Evolutionary conservation across 108 stramenopile species (phyloP).

Genomic region (Skeletonema tropicum): DNA sequence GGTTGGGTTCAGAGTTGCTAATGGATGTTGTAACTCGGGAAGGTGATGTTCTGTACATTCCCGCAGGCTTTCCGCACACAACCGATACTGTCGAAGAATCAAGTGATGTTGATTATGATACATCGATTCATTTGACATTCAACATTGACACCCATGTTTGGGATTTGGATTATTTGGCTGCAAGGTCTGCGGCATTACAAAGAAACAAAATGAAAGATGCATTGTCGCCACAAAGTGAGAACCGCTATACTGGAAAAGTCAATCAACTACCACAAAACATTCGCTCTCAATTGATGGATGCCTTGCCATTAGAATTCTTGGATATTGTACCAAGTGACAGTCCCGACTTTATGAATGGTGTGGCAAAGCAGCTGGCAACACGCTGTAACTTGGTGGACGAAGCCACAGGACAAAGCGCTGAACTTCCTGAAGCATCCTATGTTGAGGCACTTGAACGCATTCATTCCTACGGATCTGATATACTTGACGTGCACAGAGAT

Average conservation of each 20-base stretch:
- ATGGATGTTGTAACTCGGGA: conserved; percentile 66
- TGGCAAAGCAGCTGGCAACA: conserved; percentile 49
- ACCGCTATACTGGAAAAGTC: conserved; percentile 63
- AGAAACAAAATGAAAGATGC: conserved; percentile 58
- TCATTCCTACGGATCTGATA: conserved; percentile 59
- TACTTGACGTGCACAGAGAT: conserved; percentile 79
- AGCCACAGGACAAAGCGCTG: conserved; percentile 25
- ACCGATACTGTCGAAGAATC: conserved; percentile 72
- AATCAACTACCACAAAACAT: conserved; percentile 65
- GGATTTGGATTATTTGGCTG: conserved; percentile 85
- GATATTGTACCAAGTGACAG: conserved; percentile 41
- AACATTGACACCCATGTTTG: conserved; percentile 93
- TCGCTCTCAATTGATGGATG: conserved; percentile 53
- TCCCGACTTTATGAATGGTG: conserved; percentile 28
- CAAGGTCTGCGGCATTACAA: conserved; percentile 64
- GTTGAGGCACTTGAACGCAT: conserved; percentile 66
- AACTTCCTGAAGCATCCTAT: conserved; percentile 42
- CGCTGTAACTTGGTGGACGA: conserved; percentile 54
- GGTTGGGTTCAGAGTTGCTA: conserved; percentile 43
- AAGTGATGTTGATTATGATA: conserved; percentile 43
- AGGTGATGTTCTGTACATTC: conserved; percentile 89
- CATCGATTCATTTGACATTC: conserved; percentile 88
- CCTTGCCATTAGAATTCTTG: conserved; percentile 67
- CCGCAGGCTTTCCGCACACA: conserved; percentile 93
- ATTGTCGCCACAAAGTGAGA: conserved; percentile 36